Base-by-base conservation (phyloP, 768 basidiomycete genomes). In the Rhodocollybia butyracea region DNA sequence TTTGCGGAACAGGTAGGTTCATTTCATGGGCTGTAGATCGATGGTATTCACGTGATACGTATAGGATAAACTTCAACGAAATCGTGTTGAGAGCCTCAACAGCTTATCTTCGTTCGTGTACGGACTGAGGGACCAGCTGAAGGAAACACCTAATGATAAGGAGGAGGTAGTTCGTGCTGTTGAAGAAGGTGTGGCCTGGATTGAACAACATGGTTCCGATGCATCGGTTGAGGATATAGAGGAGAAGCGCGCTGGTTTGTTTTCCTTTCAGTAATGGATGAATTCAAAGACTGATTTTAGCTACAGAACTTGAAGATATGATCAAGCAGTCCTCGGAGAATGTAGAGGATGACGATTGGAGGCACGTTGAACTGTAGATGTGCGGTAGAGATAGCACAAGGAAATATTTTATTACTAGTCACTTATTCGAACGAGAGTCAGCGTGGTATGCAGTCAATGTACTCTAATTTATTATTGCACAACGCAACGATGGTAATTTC, bases 141-240 rank as follows among this genome's bases (percentile, higher is more conserved):
- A 73, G 19, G 89, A 93, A 68, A 65, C 66, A 46, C 75, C 75
- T 15, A 73, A 76, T 0, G 85, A 88, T 68, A 84, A 81, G 73
- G 75, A 76, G 67, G 76, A 73, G n/a, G 71, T 94, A 47, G 69
- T 81, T 46, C 80, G 77, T 3, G 73, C 79, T 39, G 68, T 92
- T 67, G 84, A 86, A 72, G 89, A 90, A 60, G 81, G 79, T 46
- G 75, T 76, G 29, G 83, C 86, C 46, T 94, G 91, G 90, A 74
- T 91, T 54, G 91, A 94, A 17, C 78, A 84, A 58, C 74, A 86
- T 63, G 80, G 82, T 11, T 70, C 77, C 43, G 70, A 69, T 13
- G 92, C 91, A 3, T 74, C 75, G 26, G 78, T 85, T 34, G 89
- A 89, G 57, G 89, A 90, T 50, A 70, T 91, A 43, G 90, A 93